Base-by-base conservation (phyloP, 495 filamentous ascomycete genomes). In the Tuber magnatum region DNA sequence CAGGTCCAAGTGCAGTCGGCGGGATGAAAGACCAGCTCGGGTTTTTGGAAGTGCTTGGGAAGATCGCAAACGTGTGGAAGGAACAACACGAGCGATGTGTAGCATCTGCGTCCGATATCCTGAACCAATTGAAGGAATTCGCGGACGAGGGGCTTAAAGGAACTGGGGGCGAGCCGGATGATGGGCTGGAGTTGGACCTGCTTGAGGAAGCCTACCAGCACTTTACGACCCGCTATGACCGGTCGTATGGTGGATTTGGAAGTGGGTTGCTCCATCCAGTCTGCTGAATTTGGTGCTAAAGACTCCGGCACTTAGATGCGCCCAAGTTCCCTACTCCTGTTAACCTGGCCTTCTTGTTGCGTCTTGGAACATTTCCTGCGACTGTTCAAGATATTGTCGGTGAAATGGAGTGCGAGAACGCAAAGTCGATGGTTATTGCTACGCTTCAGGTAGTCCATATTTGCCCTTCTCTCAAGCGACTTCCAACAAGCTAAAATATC, bases 251-350 rank as follows among this genome's bases (percentile, higher is more conserved):
- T 48, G 95, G 95, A 0, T 99, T 98, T 80, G 89, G 90, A 41
- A 84, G 85, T 73, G 65, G 69, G 77, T 70, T 39, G 24, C 40
- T 40, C n/a, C 41, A 41, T 61, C 68, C 39, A n/a, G 28, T 22
- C 35, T 70, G 35, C 22, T 39, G 61, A 24, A 24, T 39, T 46
- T 28, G 22, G 14, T 14, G 9, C 32, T 48, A 68, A 77, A n/a
- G 32, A 20, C 68, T 70, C 75, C 18, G 56, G 84, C 84, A 14
- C 80, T 80, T 44, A 79, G 77, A 76, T 40, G 88, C 90, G 32
- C 94, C 94, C 22, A 99, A 99, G 83, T 98, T 98, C 77, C 92
- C 94, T 8, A 97, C 93, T 2, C 92, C 95, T 4, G 87, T 90
- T 10, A 96, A 97, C 74, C 85, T 99, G 35, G 87, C 87, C 42